Conservation (phyloP, 2,329 filamentous ascomycete species). For the Phaeoacremonium minimum region DNA sequence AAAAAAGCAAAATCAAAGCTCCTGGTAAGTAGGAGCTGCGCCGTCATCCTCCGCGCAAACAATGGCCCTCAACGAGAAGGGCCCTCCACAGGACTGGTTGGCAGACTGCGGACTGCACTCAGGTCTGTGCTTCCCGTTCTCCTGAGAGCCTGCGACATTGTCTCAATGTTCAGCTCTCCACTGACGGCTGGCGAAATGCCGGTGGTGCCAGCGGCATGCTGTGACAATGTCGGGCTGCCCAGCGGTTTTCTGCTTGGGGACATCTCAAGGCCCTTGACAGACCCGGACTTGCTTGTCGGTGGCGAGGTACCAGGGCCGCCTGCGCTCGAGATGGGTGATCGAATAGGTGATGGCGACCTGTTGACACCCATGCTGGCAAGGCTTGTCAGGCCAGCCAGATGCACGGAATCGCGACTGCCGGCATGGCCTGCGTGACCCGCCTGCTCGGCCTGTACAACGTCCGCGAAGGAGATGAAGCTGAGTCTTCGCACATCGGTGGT, state of each 20-base stretch:
- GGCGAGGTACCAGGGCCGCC: conserved; percentile 61
- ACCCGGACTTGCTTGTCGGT: conserved; percentile 71
- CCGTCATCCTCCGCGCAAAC: neutral
- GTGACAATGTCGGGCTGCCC: conserved; percentile 56
- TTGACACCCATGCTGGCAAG: conserved; percentile 47
- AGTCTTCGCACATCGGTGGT: conserved; percentile 72
- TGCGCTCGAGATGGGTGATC: conserved; percentile 73
- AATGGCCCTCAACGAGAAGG: conserved; percentile 16
- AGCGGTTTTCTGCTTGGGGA: conserved; percentile 54
- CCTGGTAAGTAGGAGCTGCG: neutral
- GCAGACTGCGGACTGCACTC: conserved; percentile 48
- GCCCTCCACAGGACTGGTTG: conserved; percentile 52
- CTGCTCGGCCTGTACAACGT: conserved; percentile 86
- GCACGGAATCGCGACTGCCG: conserved; percentile 64
- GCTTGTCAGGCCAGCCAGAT: conserved; percentile 63
- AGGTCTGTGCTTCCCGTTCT: conserved; percentile 84
- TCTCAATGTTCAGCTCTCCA: conserved; percentile 83
- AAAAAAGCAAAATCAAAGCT: neutral
- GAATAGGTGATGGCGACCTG: conserved; percentile 75
- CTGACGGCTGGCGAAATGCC: conserved; percentile 33
- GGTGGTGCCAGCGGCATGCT: conserved; percentile 1
- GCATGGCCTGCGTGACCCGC: conserved; percentile 46
- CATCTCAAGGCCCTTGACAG: conserved; percentile 69
- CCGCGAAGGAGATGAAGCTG: conserved; percentile 95
- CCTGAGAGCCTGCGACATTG: conserved; percentile 84